Base-by-base conservation (phyloP, 495 filamentous ascomycete genomes). In the Clohesyomyces aquaticus region DNA sequence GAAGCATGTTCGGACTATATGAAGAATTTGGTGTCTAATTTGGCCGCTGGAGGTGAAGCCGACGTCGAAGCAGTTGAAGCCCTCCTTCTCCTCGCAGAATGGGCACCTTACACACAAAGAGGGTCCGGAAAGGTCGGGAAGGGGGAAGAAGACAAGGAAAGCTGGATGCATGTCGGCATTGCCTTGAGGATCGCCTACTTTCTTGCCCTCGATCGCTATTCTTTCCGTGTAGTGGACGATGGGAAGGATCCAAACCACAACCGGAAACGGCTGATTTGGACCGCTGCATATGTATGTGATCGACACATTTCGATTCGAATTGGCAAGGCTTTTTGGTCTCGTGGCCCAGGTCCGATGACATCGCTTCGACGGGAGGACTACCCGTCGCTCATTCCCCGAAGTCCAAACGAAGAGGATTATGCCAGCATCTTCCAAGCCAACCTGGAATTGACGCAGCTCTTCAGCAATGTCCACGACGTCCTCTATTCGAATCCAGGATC, bases 121-220 rank as follows among this genome's bases (percentile, higher is more conserved):
- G 76, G 77, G 75, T 45, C 80, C 63, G 81, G 83, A 60, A 75
- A 80, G 18, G 83, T 87, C 14, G 85, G 85, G 0, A 78, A 82
- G 27, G 85, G 85, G 10, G 83, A 87, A 71, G 85, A 88, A 71
- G 85, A 88, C 65, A 79, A 84, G 43, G 83, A 84, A 29, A 82
- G 83, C 2, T 88, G 85, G 85, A 87, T 87, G 85, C 85, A 87
- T 70, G 83, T 87, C 11, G 85, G 85, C 4, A 79, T 83, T 4
- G 85, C 85, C 1, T 66, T 88, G 11, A 78, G 85, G 41, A 81
- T 85, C n/a, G 85, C 82, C 0, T 87, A 87, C 65, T 87, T 85
- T 60, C 78, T 86, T 4, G 85, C 79, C 12, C 68, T 87, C 27
- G 85, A 88, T 74, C 80, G 56, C 80, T 85, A 45, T 78, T 82